Evolutionary conservation across 169 alveolate genomes (phyloP).

Genomic region (Plasmodium malariae): DNA sequence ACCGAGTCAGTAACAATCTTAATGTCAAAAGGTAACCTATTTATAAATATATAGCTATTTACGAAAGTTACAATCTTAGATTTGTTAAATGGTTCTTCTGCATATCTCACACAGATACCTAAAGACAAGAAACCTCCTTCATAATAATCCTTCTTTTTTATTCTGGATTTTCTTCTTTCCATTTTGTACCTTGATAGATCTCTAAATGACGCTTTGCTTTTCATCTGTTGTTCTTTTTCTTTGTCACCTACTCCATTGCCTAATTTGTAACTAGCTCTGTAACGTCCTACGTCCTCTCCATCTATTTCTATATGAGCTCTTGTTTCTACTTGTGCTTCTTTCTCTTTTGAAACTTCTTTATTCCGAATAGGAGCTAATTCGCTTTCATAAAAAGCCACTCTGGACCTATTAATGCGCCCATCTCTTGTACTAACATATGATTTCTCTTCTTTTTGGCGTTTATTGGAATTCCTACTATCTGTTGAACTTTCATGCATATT

Average conservation of each 20-base stretch:
- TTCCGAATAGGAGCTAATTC: neutral
- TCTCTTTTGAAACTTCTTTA: neutral
- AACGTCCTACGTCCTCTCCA: conserved; percentile 1
- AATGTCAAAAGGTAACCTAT: conserved; percentile 85
- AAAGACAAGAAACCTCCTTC: conserved; percentile 72
- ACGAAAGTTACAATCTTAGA: conserved; percentile 86
- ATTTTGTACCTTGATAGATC: conserved; percentile 3
- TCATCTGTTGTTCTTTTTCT: neutral
- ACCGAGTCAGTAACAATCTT: conserved; percentile 60
- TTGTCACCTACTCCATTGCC: neutral
- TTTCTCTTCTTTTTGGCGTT: neutral
- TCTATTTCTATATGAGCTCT: neutral
- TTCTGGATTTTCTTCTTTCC: conserved; percentile 44
- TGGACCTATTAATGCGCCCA: neutral
- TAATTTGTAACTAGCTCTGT: too few relatives aligned
- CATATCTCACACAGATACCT: conserved; percentile 88
- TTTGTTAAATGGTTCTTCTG: conserved; percentile 85
- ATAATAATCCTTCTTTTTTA: conserved; percentile 45
- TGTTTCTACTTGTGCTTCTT: neutral
- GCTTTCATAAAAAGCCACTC: neutral
- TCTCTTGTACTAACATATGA: neutral
- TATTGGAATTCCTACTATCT: neutral
- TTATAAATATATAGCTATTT: conserved; percentile 86
- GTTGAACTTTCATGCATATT: neutral
- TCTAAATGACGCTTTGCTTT: neutral